Percentiles rank a stretch among this genome's conserved stretches.
Evolutionary conservation across 306 rosid species (phyloP).

Genomic region (Psophocarpus tetragonolobus): DNA sequence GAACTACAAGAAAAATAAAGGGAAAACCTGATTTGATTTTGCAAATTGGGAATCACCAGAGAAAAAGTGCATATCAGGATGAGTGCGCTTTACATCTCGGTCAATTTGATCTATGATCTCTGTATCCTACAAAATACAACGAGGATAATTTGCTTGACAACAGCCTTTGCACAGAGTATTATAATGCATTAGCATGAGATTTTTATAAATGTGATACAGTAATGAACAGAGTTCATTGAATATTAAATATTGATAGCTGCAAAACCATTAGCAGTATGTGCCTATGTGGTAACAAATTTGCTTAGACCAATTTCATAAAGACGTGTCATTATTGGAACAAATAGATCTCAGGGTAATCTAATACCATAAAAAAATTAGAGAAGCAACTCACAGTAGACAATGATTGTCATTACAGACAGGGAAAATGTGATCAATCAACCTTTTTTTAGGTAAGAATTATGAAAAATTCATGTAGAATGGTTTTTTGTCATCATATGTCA

Average conservation of each 20-base stretch:
- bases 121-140: constrained; percentile 68
- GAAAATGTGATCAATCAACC: background rate
- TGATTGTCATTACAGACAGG: constrained; percentile 12
- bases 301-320: background rate
- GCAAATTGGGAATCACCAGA: constrained; percentile 87
- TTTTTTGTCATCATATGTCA: background rate
- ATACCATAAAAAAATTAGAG: background rate
- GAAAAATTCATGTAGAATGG: constrained; percentile 3
- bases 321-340: background rate
- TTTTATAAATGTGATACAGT: background rate
- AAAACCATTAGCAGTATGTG: background rate
- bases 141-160: constrained; percentile 25
- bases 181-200: background rate
- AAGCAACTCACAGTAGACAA: constrained; percentile 11
- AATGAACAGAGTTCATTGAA: background rate
- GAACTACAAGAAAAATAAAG: constrained; percentile 26
- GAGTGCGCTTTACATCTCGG: constrained; percentile 97
- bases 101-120: constrained; percentile 98
- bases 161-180: constrained; percentile 14
- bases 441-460: background rate
- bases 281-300: constrained; percentile 20
- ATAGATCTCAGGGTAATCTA: background rate
- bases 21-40: constrained; percentile 78
- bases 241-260: constrained; percentile 3
- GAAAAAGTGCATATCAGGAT: constrained; percentile 97